Evolutionary conservation across 768 basidiomycete species (phyloP), one percentile per base, ranked within the genome.

Genomic region (Leccinum barrowsii): DNA sequence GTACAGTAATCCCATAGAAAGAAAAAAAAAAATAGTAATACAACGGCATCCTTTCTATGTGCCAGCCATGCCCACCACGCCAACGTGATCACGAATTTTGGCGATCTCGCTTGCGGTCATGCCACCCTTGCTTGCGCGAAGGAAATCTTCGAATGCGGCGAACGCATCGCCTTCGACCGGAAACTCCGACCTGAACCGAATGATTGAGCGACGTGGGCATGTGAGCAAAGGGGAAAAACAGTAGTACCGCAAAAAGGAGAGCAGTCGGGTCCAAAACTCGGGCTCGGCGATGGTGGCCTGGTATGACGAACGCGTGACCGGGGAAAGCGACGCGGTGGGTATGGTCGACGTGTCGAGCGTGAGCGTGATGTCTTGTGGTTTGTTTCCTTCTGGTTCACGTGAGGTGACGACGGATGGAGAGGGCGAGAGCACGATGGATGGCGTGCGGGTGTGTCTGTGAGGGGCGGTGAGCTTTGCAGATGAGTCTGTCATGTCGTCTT

Each of bases 71-170:
- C 94, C 94, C 44, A 85, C 80, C 24, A 96, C 82, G 5, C 94
- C 94, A 17, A 94, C 89, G 21, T 80, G 78, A 70, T 98, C 96
- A 50, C 96, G 82, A 65, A 98, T 94, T 78, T 84, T 90, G 13
- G 96, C 96, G 57, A 97, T 92, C 70, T 98, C 92, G 59, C 80
- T 85, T 0, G 92, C 85, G 17, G 85, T 90, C 66, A 99, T 79
- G 26, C 81, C 81, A 7, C 85, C 87, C 70, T 95, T 95, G 71
- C 85, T 86, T 0, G 87, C 89, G 19, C 84, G 77, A 63, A 98
- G 81, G 75, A 93, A 96, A 56, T 87, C 85, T 74, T 98, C 95
- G 74, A 92, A 98, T 1, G 87, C 90, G 15, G 74, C 71, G 30
- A 85, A 77, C 1, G 84, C 85, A 63, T 95, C 94, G 37, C 77